Conservation (phyloP, 2,329 filamentous ascomycete genomes). For the Colletotrichum australisinense region DNA sequence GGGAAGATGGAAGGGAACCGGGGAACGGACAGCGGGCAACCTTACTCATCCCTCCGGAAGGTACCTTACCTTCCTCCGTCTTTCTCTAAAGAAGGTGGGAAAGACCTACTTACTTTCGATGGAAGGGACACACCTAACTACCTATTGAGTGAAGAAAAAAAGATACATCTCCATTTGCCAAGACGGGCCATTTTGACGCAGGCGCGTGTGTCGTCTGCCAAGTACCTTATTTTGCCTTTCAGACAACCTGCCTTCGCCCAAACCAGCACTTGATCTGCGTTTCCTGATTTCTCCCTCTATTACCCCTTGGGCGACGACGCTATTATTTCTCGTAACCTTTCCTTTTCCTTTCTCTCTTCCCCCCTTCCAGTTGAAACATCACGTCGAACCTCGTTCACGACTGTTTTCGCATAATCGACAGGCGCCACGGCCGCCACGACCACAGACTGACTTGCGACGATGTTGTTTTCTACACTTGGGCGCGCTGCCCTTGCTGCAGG, state of each 20-base stretch:
- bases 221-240: background rate
- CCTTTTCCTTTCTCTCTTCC: background rate
- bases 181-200: slow-evolving; percentile 2
- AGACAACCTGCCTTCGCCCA: slow-evolving; percentile 9
- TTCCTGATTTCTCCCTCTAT: background rate
- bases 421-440: background rate
- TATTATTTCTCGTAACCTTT: background rate
- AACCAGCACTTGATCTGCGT: slow-evolving; percentile 17
- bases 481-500: slow-evolving; percentile 33
- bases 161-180: slow-evolving; percentile 9
- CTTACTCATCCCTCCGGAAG: background rate
- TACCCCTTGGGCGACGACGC: background rate
- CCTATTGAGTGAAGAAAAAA: background rate
- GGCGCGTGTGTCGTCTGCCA: slow-evolving; percentile 8
- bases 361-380: background rate
- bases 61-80: background rate
- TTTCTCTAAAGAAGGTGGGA: too few species aligned
- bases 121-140: background rate
- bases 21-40: background rate
- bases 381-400: background rate
- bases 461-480: slow-evolving; percentile 34
- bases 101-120: background rate
- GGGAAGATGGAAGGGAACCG: too few species aligned
- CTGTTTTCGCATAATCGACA: background rate
- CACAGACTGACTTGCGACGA: slow-evolving; percentile 7